Conservation (phyloP, 345 rosid species). For the Theobroma cacao region DNA sequence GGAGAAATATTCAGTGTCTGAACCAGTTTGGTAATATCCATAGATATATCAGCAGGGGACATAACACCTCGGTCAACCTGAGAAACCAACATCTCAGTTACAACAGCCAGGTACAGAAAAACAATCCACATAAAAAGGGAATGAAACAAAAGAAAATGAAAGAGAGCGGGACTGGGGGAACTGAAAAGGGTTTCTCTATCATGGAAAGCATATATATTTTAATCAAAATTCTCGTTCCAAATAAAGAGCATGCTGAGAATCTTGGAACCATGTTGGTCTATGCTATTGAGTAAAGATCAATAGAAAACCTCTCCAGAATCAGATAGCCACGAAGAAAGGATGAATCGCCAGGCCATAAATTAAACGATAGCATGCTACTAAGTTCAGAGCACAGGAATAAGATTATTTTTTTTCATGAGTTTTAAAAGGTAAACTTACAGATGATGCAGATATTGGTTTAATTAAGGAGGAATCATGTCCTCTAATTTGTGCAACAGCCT, state of each 20-base stretch:
- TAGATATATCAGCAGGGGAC: constrained; percentile 88
- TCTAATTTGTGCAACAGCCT: constrained; percentile 62
- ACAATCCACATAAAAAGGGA: neutral
- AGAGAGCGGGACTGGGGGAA: too few species aligned
- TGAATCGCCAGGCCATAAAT: neutral
- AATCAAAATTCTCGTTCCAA: neutral
- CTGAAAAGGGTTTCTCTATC: neutral
- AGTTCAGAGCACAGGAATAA: neutral
- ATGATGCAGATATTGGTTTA: constrained; percentile 67
- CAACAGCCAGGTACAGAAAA: neutral
- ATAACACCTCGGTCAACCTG: constrained; percentile 72
- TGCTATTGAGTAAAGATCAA: neutral
- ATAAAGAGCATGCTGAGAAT: neutral
- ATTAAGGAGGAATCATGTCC: constrained; percentile 60
- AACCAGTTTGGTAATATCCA: constrained; percentile 73
- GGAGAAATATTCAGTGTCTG: constrained; percentile 48
- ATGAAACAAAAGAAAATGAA: neutral
- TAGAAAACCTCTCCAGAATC: neutral
- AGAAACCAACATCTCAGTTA: constrained; percentile 14
- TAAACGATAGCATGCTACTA: neutral
- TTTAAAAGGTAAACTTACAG: constrained; percentile 36
- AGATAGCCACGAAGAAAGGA: neutral
- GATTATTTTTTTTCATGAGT: neutral
- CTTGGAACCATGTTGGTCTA: neutral
- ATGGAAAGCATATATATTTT: neutral